Percentiles rank a stretch among this genome's conserved stretches.
Evolutionary conservation across 2,329 filamentous ascomycete species (phyloP).

Genomic region (Thielaviopsis ethacetica): DNA sequence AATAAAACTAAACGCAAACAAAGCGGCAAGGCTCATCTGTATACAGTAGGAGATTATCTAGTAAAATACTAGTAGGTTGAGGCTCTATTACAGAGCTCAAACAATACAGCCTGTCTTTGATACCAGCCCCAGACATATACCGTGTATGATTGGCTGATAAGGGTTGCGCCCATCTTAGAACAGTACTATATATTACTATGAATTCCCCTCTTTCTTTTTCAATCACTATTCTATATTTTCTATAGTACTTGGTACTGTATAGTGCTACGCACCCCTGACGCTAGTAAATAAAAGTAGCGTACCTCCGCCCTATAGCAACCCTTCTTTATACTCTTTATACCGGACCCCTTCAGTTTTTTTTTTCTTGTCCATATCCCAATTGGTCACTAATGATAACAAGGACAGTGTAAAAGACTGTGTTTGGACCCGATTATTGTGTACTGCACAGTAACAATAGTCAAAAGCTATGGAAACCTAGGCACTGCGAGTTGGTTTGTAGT

Average conservation of each 20-base stretch:
- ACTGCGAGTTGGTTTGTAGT: neutral
- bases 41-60: too few relatives aligned
- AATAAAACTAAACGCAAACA: too few relatives aligned
- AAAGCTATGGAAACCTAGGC: neutral
- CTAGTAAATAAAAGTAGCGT: neutral
- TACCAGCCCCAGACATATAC: neutral
- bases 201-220: neutral
- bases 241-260: too few relatives aligned
- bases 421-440: neutral
- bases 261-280: conserved; percentile 5
- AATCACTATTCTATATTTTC: neutral
- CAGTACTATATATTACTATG: too few relatives aligned
- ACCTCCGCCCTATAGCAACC: neutral
- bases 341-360: neutral
- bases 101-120: neutral
- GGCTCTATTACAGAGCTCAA: too few relatives aligned
- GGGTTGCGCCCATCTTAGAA: neutral
- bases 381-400: too few relatives aligned
- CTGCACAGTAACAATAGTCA: neutral
- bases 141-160: neutral
- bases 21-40: too few relatives aligned
- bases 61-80: too few relatives aligned
- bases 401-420: neutral
- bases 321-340: too few relatives aligned
- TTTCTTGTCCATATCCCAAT: too few relatives aligned